Percentiles rank a stretch among this genome's conserved stretches.
phyloP scores from a whole-genome alignment of 169 alveolate species.

The Plasmodium blacklocki region DNA sequence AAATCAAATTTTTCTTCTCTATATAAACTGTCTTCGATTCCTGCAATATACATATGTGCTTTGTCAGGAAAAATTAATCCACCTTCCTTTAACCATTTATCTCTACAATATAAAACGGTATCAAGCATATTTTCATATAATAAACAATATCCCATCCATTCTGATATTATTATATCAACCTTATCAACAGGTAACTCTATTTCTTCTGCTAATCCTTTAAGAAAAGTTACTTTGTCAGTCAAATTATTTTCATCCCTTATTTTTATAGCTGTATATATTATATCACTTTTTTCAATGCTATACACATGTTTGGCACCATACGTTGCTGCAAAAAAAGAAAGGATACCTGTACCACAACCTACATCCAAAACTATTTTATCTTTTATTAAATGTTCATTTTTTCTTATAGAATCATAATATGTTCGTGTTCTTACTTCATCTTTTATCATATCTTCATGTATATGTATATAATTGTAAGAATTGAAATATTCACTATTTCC shows the following conservation, averaged over 20 bases:
- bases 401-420: constrained; percentile 92
- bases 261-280: constrained; percentile 93
- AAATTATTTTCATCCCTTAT: constrained; percentile 93
- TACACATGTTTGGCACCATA: constrained; percentile 98
- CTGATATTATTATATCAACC: constrained; percentile 98
- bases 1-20: constrained; percentile 94
- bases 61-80: constrained; percentile 98
- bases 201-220: constrained; percentile 98
- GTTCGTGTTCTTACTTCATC: constrained; percentile 95
- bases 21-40: constrained; percentile 97
- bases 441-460: constrained; percentile 98
- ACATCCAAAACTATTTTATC: constrained; percentile 97
- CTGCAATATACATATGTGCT: constrained; percentile 95
- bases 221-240: constrained; percentile 92
- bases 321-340: constrained; percentile 96
- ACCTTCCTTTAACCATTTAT: constrained; percentile 95
- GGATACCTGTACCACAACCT: constrained; percentile 99
- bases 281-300: constrained; percentile 98
- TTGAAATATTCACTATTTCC: constrained; percentile 91
- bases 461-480: constrained; percentile 96
- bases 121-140: constrained; percentile 98
- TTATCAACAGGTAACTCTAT: constrained; percentile 94
- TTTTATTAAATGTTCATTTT: constrained; percentile 93
- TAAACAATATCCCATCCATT: constrained; percentile 99
- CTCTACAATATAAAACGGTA: constrained; percentile 97